Evolutionary conservation across 2,329 filamentous ascomycete species (phyloP), one percentile per base, ranked within the genome.

Genomic region (Diaporthe ampelina): DNA sequence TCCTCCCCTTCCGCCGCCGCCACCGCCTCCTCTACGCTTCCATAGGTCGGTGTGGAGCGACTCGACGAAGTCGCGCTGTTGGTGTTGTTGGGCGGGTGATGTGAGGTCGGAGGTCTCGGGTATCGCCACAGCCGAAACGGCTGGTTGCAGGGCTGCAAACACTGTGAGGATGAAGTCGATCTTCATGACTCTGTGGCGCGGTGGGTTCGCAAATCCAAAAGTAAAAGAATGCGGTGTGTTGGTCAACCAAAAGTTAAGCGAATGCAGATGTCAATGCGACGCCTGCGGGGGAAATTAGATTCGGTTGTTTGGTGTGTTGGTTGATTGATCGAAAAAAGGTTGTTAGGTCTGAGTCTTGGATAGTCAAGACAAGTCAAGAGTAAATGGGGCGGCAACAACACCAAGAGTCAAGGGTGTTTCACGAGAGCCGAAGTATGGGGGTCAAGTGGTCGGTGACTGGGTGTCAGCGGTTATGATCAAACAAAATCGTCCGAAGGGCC

Each of bases 11-110:
- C 86, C 84, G 65, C 89, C 88, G 15, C 88, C 83, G 11, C 88
- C 89, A 9, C 90, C 90, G 63, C 91, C 90, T 48, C 90, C 90
- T 78, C 89, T 89, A 76, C 91, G 86, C 84, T 91, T 91, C 84
- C 86, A 91, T 29, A 92, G 81, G 43, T 90, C 85, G 70, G 87
- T 81, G 70, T 73, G 65, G 75, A 74, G 29, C 45, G 59, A 52
- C 43, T 76, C 73, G 76, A 78, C 58, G 70, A 73, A 73, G 73
- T 77, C 73, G 24, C 73, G 58, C 61, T 76, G 58, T 37, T 77
- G 70, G 11, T 67, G 72, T 5, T 74, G 56, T 6, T 70, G 32
- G 32, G 71, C 45, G 40, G 61, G 52, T 50, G 73, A 58, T 52
- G 75, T 76, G 67, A 76, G 26, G 32, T 76, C 76, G 58, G 50